A percentile compares a stretch with the other conserved stretches of the same genome.
Evolutionary conservation across 1,284 basidiomycete genomes (phyloP).

Genomic region (Malassezia japonica): DNA sequence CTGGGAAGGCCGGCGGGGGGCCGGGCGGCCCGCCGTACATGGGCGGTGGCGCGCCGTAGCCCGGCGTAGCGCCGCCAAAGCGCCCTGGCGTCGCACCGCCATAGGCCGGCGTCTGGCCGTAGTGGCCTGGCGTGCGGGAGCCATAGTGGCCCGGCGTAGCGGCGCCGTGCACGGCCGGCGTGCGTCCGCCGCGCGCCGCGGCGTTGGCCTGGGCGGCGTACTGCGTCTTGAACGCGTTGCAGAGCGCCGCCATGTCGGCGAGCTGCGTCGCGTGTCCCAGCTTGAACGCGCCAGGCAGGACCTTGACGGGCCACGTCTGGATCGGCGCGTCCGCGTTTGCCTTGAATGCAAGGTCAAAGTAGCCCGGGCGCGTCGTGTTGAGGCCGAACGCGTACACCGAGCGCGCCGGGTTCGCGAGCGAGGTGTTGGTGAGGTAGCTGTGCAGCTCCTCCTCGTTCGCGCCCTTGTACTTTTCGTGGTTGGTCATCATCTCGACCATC

Average conservation of each 20-base stretch:
- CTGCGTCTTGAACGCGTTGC: constrained; percentile 48
- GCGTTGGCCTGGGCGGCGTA: constrained; percentile 35
- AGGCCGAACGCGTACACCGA: constrained; percentile 93
- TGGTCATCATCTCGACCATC: constrained; percentile 87
- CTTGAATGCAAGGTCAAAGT: constrained; percentile 87
- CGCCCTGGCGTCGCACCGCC: constrained; percentile 5
- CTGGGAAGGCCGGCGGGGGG: neutral
- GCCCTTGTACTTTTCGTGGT: constrained; percentile 89
- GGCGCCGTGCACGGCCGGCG: constrained; percentile 25
- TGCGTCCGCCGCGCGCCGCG: constrained; percentile 28
- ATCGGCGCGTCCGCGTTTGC: constrained; percentile 55
- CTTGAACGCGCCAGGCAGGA: constrained; percentile 43
- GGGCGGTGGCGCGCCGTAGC: constrained; percentile 10
- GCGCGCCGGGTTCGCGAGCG: constrained; percentile 83
- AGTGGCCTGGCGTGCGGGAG: constrained; percentile 13
- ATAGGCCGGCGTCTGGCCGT: constrained; percentile 13
- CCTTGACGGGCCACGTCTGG: constrained; percentile 48
- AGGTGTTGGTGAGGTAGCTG: constrained; percentile 36
- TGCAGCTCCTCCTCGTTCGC: constrained; percentile 70
- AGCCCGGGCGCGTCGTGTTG: constrained; percentile 78
- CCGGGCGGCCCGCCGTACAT: constrained; percentile 10
- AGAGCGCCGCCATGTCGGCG: constrained; percentile 38
- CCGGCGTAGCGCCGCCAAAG: constrained; percentile 13
- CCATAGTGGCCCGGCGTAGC: constrained; percentile 21
- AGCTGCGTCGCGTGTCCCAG: constrained; percentile 40